Conservation (phyloP, 345 rosid species). For the Boechera divaricarpa region DNA sequence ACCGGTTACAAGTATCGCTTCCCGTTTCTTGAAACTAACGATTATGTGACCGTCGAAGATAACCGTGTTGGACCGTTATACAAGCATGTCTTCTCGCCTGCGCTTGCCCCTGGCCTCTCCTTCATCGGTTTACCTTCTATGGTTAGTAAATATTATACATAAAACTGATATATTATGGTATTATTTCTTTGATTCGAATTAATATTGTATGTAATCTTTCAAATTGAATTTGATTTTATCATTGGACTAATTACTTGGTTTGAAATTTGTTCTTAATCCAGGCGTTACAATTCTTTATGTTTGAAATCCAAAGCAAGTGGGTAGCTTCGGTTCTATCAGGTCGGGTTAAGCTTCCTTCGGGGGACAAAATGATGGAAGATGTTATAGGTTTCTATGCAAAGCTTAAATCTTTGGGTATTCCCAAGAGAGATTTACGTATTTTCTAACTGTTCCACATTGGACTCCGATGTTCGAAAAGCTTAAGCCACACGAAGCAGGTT, state of each 20-base stretch:
- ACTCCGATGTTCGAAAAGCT: not conserved
- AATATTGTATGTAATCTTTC: not conserved
- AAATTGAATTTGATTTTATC: not conserved
- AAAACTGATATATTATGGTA: not conserved
- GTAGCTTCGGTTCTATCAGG: conserved; percentile 38
- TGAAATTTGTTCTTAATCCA: not conserved
- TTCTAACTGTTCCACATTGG: conserved; percentile 1
- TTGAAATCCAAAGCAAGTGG: conserved; percentile 42
- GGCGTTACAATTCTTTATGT: conserved; percentile 1
- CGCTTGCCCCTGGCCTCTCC: not conserved
- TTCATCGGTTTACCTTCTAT: not conserved
- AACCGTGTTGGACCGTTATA: not conserved
- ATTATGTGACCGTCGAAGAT: not conserved
- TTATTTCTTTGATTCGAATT: not conserved
- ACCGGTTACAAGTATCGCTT: not conserved
- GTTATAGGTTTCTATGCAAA: conserved; percentile 52
- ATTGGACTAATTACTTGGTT: not conserved
- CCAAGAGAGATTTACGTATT: conserved; percentile 71
- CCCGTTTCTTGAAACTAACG: not conserved
- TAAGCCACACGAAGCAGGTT: not conserved
- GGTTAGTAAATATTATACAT: not conserved
- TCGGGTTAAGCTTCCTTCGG: conserved; percentile 25
- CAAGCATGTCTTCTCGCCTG: not conserved
- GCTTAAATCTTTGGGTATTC: conserved; percentile 54
- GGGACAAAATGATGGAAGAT: conserved; percentile 45